Percentiles rank a stretch among this genome's conserved stretches.
phyloP scores from a whole-genome alignment of 1,284 basidiomycete genomes.

The Hypsizygus ulmarius region DNA sequence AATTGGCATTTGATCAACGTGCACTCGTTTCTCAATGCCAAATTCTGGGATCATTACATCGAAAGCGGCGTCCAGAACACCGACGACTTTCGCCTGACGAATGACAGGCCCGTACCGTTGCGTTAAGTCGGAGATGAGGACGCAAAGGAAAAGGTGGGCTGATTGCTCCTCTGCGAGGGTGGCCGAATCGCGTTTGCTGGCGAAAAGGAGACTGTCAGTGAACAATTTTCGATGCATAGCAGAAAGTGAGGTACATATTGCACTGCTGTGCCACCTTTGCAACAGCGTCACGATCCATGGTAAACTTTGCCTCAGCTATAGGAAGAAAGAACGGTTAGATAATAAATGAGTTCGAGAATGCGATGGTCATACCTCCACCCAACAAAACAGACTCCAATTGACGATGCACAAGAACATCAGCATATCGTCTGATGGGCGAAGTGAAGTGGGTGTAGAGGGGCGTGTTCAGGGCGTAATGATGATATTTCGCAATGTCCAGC shows the following conservation, averaged over 20 bases:
- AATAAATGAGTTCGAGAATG: constrained; percentile 1
- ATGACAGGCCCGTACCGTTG: constrained; percentile 93
- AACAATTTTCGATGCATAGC: background rate
- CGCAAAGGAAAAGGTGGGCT: constrained; percentile 91
- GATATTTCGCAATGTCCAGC: constrained; percentile 98
- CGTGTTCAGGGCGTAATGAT: constrained; percentile 88
- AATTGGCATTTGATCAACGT: constrained; percentile 98
- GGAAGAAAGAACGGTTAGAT: constrained; percentile 8
- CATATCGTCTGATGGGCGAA: constrained; percentile 89
- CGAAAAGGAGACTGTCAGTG: constrained; percentile 16
- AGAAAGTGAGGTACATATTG: constrained; percentile 69
- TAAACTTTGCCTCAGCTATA: constrained; percentile 80
- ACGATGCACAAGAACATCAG: constrained; percentile 94
- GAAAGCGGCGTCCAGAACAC: constrained; percentile 93
- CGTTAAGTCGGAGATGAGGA: constrained; percentile 90
- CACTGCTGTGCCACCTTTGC: constrained; percentile 97
- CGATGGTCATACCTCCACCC: constrained; percentile 55
- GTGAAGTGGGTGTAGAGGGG: constrained; percentile 99
- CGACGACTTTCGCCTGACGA: constrained; percentile 89
- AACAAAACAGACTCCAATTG: constrained; percentile 91
- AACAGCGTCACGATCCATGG: constrained; percentile 95
- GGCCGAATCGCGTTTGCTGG: constrained; percentile 86
- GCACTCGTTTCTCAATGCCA: constrained; percentile 97
- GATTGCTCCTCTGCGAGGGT: constrained; percentile 95
- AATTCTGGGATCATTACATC: constrained; percentile 94